phyloP scores from a whole-genome alignment of 352 stramenopile genomes.

The Blastocystis sp. region DNA sequence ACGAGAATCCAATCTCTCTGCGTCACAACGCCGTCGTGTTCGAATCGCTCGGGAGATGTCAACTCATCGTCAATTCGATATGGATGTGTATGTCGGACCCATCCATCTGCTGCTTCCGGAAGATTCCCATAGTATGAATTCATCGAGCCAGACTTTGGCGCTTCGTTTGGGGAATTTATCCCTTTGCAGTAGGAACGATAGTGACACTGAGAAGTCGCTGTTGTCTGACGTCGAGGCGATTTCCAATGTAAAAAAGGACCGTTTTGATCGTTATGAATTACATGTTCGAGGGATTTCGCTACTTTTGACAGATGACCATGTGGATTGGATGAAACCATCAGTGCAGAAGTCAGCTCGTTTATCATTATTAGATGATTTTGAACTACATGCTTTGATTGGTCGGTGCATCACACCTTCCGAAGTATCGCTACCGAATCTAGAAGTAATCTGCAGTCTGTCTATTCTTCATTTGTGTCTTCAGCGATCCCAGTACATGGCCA shows the following conservation, averaged over 20 bases:
- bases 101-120: constrained; percentile 29
- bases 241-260: background rate
- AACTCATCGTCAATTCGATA: background rate
- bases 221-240: background rate
- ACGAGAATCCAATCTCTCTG: background rate
- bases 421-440: background rate
- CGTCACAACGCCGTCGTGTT: background rate
- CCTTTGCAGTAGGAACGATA: no score
- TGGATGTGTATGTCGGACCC: constrained; percentile 1
- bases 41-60: background rate
- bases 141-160: background rate
- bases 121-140: background rate
- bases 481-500: background rate
- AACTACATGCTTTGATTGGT: background rate
- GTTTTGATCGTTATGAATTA: background rate
- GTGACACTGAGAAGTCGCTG: background rate
- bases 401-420: background rate
- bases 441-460: background rate
- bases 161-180: constrained; percentile 4
- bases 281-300: background rate
- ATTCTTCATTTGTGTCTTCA: background rate
- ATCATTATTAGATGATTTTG: background rate
- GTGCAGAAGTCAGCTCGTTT: background rate
- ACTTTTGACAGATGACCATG: background rate
- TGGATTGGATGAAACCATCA: background rate